A percentile compares a stretch with the other conserved stretches of the same genome.
These are phyloP conservation scores for Glycine soja DNA, from an alignment of 306 rosid species.

Conservation along the genomic window DNA sequence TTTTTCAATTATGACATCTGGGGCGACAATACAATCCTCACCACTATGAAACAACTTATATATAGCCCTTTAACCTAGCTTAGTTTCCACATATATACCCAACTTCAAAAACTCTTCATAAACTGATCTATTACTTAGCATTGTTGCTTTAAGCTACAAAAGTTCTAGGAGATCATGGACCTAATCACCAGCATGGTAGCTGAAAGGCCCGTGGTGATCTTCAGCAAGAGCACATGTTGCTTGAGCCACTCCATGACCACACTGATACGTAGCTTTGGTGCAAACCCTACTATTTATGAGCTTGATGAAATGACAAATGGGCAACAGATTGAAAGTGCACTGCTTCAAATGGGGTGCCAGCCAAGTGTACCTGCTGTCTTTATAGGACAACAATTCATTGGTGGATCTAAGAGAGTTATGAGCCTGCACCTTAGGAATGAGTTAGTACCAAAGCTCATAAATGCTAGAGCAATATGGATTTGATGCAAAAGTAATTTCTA, in stretches of 20 bases:
- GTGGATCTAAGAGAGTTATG: slow-evolving; percentile 68
- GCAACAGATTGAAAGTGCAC: slow-evolving; percentile 62
- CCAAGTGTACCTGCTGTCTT: slow-evolving; percentile 75
- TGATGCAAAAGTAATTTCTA: slow-evolving; percentile 41
- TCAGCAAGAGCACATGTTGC: slow-evolving; percentile 74
- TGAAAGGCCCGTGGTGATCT: slow-evolving; percentile 74
- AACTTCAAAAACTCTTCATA: neutral
- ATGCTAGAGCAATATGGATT: slow-evolving; percentile 75
- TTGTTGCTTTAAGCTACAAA: neutral
- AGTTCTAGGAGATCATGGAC: slow-evolving; percentile 38
- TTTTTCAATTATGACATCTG: neutral
- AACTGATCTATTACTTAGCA: neutral
- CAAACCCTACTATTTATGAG: slow-evolving; percentile 71
- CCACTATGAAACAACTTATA: slow-evolving; percentile 44
- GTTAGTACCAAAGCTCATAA: slow-evolving; percentile 63
- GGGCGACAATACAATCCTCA: slow-evolving; percentile 23
- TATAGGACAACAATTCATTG: slow-evolving; percentile 67
- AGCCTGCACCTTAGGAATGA: slow-evolving; percentile 67
- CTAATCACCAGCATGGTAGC: slow-evolving; percentile 58
- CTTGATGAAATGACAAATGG: slow-evolving; percentile 72
- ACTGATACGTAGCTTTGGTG: slow-evolving; percentile 68
- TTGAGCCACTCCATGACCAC: slow-evolving; percentile 72
- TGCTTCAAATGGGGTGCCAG: slow-evolving; percentile 64
- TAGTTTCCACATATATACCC: slow-evolving; percentile 20
- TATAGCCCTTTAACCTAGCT: slow-evolving; percentile 44